Base-by-base conservation (phyloP, 202 grass and related monocot species). In the Saccharum hybrid region DNA sequence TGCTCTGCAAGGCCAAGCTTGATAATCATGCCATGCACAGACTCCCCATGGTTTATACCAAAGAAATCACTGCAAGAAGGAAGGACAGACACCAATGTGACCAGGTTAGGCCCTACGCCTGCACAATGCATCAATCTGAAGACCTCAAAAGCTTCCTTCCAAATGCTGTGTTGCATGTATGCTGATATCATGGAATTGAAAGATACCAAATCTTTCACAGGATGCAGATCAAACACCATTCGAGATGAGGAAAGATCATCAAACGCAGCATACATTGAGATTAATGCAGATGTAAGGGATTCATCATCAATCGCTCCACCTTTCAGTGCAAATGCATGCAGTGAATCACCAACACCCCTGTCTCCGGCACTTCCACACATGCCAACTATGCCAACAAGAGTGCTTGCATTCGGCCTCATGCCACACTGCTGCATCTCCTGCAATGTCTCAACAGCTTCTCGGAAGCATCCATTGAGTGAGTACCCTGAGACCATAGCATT, bases 171-270 rank as follows among this genome's bases (percentile, higher is more conserved):
- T 81, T 87, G 92, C 66, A 40, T 59, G 72, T 83, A 85, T 0
- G 69, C 87, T 22, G 92, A 91, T 64, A 94, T 87, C 92, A 94
- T 89, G 64, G 89, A 88, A 59, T 94, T 94, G 70, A 72, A 94
- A 72, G 81, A 77, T n/a, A 85, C 86, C 46, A 77, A 66, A 87
- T 85, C 89, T 76, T 85, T 83, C 15, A 52, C 21, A 40, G 23
- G 59, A 0, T 80, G 64, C 75, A 84, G 66, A 72, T 91, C 64
- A 64, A 94, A 94, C 26, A 89, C 61, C 81, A 85, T 39, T 54
- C 74, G 45, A 57, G 86, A 90, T 46, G 92, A 88, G 16, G 56
- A 63, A 82, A 89, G 39, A 83, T 91, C 70, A 69, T 63, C 74
- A 3, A 80, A 80, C 10, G 14, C 64, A 49, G 86, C 74, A 76